Evolutionary conservation across 2,329 filamentous ascomycete genomes (phyloP).

Genomic region (Gnomoniopsis smithogilvyi): DNA sequence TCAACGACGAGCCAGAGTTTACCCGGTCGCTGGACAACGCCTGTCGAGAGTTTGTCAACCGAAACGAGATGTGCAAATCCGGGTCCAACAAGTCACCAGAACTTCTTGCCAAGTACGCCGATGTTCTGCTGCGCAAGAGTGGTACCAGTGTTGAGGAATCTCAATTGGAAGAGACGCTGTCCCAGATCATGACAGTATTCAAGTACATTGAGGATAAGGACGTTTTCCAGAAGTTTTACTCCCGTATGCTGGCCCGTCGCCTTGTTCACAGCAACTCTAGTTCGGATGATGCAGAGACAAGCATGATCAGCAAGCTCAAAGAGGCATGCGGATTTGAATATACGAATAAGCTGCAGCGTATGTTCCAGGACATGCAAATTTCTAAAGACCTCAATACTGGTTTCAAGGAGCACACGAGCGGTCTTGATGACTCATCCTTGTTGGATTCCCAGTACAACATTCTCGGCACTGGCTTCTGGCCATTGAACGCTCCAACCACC

Average conservation of each 20-base stretch:
- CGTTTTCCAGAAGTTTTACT: constrained; percentile 99
- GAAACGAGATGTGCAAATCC: constrained; percentile 92
- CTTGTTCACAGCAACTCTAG: constrained; percentile 93
- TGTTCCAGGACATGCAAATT: constrained; percentile 99
- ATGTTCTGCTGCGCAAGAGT: constrained; percentile 88
- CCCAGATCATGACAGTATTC: constrained; percentile 98
- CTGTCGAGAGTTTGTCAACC: constrained; percentile 96
- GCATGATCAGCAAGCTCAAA: constrained; percentile 99
- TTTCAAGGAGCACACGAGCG: constrained; percentile 74
- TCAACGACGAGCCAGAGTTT: constrained; percentile 94
- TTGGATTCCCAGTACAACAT: constrained; percentile 90
- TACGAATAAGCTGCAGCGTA: constrained; percentile 98
- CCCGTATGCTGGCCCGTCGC: constrained; percentile 90
- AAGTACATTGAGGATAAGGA: constrained; percentile 99
- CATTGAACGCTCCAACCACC: constrained; percentile 79
- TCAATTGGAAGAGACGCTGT: constrained; percentile 83
- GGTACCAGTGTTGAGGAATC: constrained; percentile 90
- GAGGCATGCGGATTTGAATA: constrained; percentile 99
- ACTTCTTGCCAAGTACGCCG: constrained; percentile 90
- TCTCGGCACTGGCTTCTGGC: constrained; percentile 96
- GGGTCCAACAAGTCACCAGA: constrained; percentile 94
- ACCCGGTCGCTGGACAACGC: constrained; percentile 95
- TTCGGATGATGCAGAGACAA: constrained; percentile 95
- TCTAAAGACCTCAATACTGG: constrained; percentile 93
- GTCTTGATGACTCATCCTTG: constrained; percentile 64